phyloP scores from a whole-genome alignment of 2,329 filamentous ascomycete genomes.

The Monascus ruber region DNA sequence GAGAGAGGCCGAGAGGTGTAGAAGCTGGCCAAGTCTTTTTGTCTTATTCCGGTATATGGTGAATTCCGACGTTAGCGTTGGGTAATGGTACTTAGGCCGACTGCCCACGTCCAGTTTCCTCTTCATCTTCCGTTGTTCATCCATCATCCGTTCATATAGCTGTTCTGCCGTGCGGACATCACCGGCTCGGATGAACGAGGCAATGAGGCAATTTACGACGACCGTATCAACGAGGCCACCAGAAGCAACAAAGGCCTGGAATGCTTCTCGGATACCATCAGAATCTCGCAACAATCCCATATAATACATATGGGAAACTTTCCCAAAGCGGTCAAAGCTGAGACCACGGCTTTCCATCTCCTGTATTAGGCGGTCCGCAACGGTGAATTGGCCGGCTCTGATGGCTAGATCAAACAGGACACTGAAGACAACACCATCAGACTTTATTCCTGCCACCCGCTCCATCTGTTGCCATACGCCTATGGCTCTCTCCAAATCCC shows the following conservation, averaged over 20 bases:
- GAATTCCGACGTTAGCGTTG: constrained; percentile 23
- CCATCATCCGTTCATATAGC: constrained; percentile 77
- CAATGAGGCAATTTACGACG: constrained; percentile 77
- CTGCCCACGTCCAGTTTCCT: constrained; percentile 13
- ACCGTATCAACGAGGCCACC: constrained; percentile 83
- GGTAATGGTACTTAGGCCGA: constrained; percentile 9
- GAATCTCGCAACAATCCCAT: constrained; percentile 66
- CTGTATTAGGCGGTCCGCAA: constrained; percentile 73
- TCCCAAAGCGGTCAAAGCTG: constrained; percentile 64
- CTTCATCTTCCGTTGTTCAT: constrained; percentile 36
- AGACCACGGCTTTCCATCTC: constrained; percentile 66
- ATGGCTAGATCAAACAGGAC: constrained; percentile 82
- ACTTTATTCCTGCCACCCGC: constrained; percentile 50
- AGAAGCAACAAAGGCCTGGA: constrained; percentile 68
- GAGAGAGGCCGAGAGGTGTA: constrained; percentile 34
- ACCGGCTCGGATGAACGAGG: constrained; percentile 61
- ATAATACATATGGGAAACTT: constrained; percentile 72
- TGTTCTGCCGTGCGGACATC: constrained; percentile 67
- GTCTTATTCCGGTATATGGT: constrained; percentile 22
- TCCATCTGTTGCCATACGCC: constrained; percentile 88
- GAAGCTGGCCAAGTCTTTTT: constrained; percentile 37
- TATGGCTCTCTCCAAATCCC: constrained; percentile 58
- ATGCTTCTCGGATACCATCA: constrained; percentile 62
- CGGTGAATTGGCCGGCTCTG: constrained; percentile 69
- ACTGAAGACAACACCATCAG: constrained; percentile 77